phyloP scores from a whole-genome alignment of 495 filamentous ascomycete species.

The Diplogelasinospora grovesii region DNA sequence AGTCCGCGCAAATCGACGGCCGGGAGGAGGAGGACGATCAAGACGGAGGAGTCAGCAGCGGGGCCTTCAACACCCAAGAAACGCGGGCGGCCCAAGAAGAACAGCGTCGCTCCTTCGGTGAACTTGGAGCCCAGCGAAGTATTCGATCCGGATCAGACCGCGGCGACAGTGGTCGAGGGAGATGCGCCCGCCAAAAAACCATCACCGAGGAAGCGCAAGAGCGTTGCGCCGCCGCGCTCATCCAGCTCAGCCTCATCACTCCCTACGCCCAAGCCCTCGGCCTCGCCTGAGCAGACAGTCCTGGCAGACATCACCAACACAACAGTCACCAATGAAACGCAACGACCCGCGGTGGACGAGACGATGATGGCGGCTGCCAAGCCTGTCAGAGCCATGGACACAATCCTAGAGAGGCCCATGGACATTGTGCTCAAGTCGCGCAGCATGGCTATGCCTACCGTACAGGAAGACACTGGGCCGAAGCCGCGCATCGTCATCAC shows the following conservation, averaged over 20 bases:
- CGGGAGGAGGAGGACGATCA: constrained; percentile 51
- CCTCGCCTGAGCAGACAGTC: constrained; percentile 48
- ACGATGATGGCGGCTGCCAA: constrained; percentile 43
- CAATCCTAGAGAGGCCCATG: constrained; percentile 80
- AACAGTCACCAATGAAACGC: constrained; percentile 47
- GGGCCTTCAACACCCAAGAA: constrained; percentile 15
- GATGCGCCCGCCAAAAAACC: constrained; percentile 51
- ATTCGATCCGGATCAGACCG: constrained; percentile 51
- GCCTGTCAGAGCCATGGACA: constrained; percentile 65
- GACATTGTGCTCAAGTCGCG: constrained; percentile 90
- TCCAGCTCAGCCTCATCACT: constrained; percentile 40
- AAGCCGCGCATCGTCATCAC: constrained; percentile 86
- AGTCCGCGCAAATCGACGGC: constrained; percentile 36
- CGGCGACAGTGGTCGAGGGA: constrained; percentile 36
- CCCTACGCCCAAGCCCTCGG: constrained; percentile 37
- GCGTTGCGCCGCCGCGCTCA: constrained; percentile 50
- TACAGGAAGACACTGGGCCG: constrained; percentile 66
- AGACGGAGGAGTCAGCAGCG: constrained; percentile 17
- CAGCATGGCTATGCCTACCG: constrained; percentile 54
- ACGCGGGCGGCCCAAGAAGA: constrained; percentile 32
- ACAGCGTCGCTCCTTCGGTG: constrained; percentile 13
- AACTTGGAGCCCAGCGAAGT: constrained; percentile 54
- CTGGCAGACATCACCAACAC: constrained; percentile 72
- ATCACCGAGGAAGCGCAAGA: constrained; percentile 62
- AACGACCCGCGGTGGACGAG: constrained; percentile 24